Conservation (phyloP, 2,329 filamentous ascomycete species). For the Aureobasidium sp. region DNA sequence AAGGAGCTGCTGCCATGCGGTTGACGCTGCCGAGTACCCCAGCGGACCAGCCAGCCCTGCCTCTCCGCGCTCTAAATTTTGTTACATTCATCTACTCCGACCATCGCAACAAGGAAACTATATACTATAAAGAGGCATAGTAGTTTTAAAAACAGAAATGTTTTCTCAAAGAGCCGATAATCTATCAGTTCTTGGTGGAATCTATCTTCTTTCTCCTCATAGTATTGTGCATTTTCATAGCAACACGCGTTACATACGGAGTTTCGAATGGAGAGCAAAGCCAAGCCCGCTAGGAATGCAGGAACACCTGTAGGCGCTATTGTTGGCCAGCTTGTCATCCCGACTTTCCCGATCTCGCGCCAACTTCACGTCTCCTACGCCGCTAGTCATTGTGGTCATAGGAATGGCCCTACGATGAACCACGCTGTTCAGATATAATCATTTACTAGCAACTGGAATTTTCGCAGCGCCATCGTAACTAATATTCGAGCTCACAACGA, state of each 20-base stretch:
- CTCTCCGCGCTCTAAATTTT: too few relatives aligned
- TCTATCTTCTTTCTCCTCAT: too few relatives aligned
- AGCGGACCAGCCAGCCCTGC: background rate
- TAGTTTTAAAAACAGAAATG: too few relatives aligned
- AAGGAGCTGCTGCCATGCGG: slow-evolving; percentile 7
- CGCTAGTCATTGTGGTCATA: background rate
- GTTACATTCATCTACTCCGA: too few relatives aligned
- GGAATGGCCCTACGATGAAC: background rate
- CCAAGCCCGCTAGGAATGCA: background rate
- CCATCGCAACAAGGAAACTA: too few relatives aligned
- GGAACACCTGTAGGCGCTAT: background rate
- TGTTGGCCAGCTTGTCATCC: slow-evolving; percentile 7
- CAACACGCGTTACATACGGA: too few relatives aligned
- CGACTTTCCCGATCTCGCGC: slow-evolving; percentile 10
- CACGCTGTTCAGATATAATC: background rate
- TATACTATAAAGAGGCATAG: too few relatives aligned
- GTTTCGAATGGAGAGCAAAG: too few relatives aligned
- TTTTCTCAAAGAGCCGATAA: too few relatives aligned
- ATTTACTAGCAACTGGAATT: background rate
- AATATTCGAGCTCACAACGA: background rate
- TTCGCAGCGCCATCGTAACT: background rate
- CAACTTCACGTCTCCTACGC: background rate
- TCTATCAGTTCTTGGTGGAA: too few relatives aligned
- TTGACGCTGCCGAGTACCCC: slow-evolving; percentile 9
- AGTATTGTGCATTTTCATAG: too few relatives aligned